Percentiles rank a stretch among this genome's conserved stretches.
Evolutionary conservation across 164 flowering plant genomes (phyloP).

Genomic region (Stephania yunnanensis): DNA sequence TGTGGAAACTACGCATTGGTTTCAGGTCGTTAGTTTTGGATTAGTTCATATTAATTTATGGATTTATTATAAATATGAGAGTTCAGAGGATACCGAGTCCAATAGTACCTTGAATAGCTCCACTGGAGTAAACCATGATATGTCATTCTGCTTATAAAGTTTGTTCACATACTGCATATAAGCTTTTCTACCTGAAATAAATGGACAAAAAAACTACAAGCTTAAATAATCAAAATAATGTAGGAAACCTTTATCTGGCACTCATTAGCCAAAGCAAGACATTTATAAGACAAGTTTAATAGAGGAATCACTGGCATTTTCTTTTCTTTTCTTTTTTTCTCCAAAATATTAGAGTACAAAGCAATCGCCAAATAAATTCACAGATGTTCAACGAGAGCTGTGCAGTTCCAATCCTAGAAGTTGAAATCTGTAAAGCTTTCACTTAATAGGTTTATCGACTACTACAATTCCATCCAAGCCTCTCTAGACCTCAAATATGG

Average conservation of each 20-base stretch:
- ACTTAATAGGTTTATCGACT: too few relatives aligned
- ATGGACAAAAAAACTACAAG: not conserved
- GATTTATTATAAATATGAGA: not conserved
- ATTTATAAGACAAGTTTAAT: not conserved
- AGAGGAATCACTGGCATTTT: not conserved
- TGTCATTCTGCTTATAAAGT: slow-evolving; percentile 70
- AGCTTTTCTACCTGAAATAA: slow-evolving; percentile 66
- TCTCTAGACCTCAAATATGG: not conserved
- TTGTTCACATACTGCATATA: slow-evolving; percentile 63
- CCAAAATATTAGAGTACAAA: too few relatives aligned
- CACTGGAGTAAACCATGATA: slow-evolving; percentile 94
- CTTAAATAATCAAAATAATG: slow-evolving; percentile 9
- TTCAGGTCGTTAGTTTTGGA: too few relatives aligned
- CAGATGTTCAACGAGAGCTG: not conserved
- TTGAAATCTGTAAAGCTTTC: too few relatives aligned
- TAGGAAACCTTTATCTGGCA: not conserved
- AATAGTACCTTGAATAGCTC: slow-evolving; percentile 83
- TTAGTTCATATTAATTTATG: too few relatives aligned
- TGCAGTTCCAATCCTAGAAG: not conserved
- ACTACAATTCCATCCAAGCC: not conserved
- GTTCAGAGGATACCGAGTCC: not conserved
- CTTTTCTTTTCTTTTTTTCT: not conserved
- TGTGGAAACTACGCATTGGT: too few relatives aligned
- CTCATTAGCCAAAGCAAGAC: not conserved
- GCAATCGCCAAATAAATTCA: not conserved